These are phyloP conservation scores for Panicum hallii DNA, from an alignment of 202 grass and related monocot species.

Conservation along the genomic window DNA sequence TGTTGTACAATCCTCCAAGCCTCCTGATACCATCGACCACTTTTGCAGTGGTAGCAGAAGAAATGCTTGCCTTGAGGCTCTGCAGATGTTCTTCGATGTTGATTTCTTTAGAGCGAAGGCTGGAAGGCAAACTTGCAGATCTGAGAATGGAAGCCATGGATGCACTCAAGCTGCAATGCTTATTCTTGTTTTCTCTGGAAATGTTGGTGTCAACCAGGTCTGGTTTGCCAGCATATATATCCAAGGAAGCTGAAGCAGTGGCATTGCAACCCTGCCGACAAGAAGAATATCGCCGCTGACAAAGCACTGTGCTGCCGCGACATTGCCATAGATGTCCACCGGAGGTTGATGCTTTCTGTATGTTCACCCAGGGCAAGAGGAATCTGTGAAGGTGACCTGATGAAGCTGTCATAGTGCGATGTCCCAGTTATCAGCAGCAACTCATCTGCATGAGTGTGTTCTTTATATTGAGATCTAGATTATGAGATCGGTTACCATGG, in stretches of 20 bases:
- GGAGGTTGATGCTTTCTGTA: conserved; percentile 40
- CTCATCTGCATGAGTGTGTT: neutral
- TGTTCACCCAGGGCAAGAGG: conserved; percentile 24
- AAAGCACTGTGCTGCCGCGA: conserved; percentile 22
- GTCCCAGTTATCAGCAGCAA: conserved; percentile 31
- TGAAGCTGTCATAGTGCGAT: conserved; percentile 31
- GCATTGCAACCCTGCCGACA: conserved; percentile 15
- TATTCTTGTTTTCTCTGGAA: neutral
- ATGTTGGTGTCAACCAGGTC: conserved; percentile 12
- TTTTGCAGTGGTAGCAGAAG: conserved; percentile 36
- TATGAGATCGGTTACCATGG: neutral
- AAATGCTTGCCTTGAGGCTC: conserved; percentile 43
- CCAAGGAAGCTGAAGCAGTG: neutral
- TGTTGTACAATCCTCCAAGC: conserved; percentile 44
- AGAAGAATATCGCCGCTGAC: conserved; percentile 26
- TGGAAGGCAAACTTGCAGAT: conserved; percentile 58
- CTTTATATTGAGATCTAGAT: conserved; percentile 12
- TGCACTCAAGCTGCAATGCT: neutral
- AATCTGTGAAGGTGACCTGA: neutral
- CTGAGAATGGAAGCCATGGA: conserved; percentile 62
- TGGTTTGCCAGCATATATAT: conserved; percentile 28
- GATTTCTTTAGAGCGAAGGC: conserved; percentile 37
- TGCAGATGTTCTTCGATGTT: conserved; percentile 55
- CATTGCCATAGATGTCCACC: conserved; percentile 6
- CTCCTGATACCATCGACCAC: conserved; percentile 49